phyloP scores from a whole-genome alignment of 768 basidiomycete species.

The Gymnopilus dilepis region DNA sequence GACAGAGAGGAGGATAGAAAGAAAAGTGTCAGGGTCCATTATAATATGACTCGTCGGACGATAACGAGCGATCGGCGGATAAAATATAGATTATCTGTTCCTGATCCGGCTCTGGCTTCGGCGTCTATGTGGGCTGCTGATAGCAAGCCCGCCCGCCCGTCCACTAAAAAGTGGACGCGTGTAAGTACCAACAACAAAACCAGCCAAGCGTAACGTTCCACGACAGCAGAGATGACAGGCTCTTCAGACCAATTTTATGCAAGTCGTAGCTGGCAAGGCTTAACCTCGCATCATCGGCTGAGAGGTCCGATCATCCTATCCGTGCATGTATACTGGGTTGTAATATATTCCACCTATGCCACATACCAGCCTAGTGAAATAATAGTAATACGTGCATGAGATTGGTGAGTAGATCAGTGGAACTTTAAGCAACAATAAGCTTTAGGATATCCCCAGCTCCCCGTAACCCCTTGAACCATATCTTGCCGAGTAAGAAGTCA shows the following conservation, averaged over 20 bases:
- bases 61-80: conserved; percentile 31
- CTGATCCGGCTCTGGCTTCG: conserved; percentile 19
- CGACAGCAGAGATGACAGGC: background rate
- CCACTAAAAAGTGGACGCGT: background rate
- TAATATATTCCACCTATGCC: too few relatives aligned
- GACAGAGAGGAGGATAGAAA: conserved; percentile 13
- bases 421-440: conserved; percentile 35
- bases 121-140: background rate
- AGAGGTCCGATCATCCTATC: background rate
- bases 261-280: background rate
- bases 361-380: background rate
- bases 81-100: conserved; percentile 18
- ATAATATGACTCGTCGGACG: conserved; percentile 28
- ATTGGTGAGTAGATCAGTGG: too few relatives aligned
- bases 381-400: too few relatives aligned
- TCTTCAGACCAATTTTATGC: too few relatives aligned
- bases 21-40: conserved; percentile 17
- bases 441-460: conserved; percentile 46
- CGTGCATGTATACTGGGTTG: too few relatives aligned
- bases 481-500: conserved; percentile 58
- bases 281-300: background rate
- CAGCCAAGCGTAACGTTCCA: background rate
- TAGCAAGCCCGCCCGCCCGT: background rate
- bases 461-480: conserved; percentile 53
- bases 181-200: background rate